These are phyloP conservation scores for Rhododendron vialii DNA, from an alignment of 148 eudicot genomes.

Conservation along the genomic window DNA sequence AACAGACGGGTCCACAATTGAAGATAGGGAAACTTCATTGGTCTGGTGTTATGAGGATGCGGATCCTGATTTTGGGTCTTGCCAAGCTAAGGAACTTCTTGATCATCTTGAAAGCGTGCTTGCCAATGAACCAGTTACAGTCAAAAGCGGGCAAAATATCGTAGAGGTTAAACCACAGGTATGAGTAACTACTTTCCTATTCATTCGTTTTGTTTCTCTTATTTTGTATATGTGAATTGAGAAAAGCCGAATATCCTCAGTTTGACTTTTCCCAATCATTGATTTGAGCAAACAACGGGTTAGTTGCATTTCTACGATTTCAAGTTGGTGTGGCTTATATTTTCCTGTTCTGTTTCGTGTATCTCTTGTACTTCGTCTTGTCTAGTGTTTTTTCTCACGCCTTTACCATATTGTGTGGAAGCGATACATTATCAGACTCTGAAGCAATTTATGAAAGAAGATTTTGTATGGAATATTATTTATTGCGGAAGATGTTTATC, in stretches of 20 bases:
- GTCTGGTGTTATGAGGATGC: constrained; percentile 52
- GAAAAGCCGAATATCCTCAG: not conserved
- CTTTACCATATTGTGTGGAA: not conserved
- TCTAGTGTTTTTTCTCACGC: not conserved
- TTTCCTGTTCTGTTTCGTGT: not conserved
- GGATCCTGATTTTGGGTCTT: constrained; percentile 53
- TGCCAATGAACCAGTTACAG: constrained; percentile 53
- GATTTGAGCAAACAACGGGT: not conserved
- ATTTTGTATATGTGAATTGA: not conserved
- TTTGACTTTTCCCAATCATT: not conserved
- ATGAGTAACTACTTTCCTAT: constrained; percentile 6
- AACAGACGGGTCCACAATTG: constrained; percentile 51
- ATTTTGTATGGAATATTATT: not conserved
- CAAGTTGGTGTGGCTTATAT: not conserved
- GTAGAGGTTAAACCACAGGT: constrained; percentile 67
- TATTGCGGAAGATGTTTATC: not conserved
- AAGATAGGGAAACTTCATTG: constrained; percentile 46
- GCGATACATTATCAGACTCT: not conserved
- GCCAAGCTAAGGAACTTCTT: constrained; percentile 54
- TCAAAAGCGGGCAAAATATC: constrained; percentile 43
- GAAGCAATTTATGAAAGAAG: not conserved
- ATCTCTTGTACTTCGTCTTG: not conserved
- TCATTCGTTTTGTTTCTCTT: not conserved
- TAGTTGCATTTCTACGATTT: not conserved
- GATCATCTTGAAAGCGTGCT: constrained; percentile 58